These are phyloP conservation scores for Phyllosticta capitalensis DNA, from an alignment of 2,329 filamentous ascomycete species.

Conservation along the genomic window DNA sequence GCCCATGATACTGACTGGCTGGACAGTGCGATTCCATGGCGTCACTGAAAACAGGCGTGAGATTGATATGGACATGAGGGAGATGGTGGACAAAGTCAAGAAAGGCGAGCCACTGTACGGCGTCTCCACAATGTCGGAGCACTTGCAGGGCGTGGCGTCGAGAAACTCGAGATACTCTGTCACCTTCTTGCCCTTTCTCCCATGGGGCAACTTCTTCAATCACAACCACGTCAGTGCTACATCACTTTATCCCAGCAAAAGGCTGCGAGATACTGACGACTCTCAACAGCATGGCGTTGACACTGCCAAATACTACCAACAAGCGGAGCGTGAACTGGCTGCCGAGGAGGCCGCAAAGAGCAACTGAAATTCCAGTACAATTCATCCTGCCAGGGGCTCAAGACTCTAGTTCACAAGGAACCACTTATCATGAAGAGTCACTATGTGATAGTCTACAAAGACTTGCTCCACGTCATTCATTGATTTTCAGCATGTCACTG, in stretches of 20 bases:
- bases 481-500: not conserved
- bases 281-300: slow-evolving; percentile 78
- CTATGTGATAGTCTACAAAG: not conserved
- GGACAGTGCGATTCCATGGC: slow-evolving; percentile 81
- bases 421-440: not conserved
- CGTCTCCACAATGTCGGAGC: slow-evolving; percentile 63
- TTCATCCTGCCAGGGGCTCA: not conserved
- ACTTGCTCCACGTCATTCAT: not conserved
- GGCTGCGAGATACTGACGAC: not conserved
- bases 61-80: slow-evolving; percentile 90
- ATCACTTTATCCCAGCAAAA: slow-evolving; percentile 13
- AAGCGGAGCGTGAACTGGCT: slow-evolving; percentile 89
- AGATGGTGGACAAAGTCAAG: slow-evolving; percentile 98
- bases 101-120: slow-evolving; percentile 84
- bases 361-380: not conserved
- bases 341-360: slow-evolving; percentile 44
- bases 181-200: slow-evolving; percentile 72
- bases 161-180: slow-evolving; percentile 88
- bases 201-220: slow-evolving; percentile 99
- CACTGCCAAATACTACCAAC: slow-evolving; percentile 95
- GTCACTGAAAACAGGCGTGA: slow-evolving; percentile 87
- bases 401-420: not conserved
- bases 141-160: slow-evolving; percentile 88
- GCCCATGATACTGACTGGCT: slow-evolving; percentile 45
- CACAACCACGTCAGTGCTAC: slow-evolving; percentile 55